Evolutionary conservation across 306 rosid genomes (phyloP), one percentile per base, ranked within the genome.

Genomic region (Rosa persica): DNA sequence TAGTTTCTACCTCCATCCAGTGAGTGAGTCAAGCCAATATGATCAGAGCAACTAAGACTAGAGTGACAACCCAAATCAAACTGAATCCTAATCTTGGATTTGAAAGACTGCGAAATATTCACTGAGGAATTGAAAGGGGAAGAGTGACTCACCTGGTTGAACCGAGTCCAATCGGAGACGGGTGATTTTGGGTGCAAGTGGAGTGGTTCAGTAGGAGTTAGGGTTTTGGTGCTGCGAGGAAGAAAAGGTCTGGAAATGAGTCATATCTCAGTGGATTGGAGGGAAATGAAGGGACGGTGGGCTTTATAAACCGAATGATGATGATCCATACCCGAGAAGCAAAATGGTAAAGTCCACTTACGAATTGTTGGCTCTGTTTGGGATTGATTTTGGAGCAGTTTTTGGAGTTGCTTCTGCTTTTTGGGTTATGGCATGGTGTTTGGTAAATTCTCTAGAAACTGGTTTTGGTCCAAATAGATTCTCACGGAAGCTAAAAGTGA

Each of bases 151-250:
- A 82, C 82, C 79, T 72, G 77, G 72, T 72, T 16, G 65, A 20
- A 72, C 27, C 43, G 55, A 72, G 13, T 82, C 60, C 76, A 66
- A 23, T 52, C 76, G 70, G 46, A 46, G 58, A 38, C 12, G 13
- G 70, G 71, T 15, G 3, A 39, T 51, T 58, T 69, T 73, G 39
- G 66, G 66, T 11, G 66, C n/a, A 12, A 22, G 34, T 12, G 49
- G 22, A 51, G 34, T 17, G 16, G 25, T 43, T 73, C 22, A 76
- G 75, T 65, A 36, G 51, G 77, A 70, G 44, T 62, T 81, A 81
- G 85, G 85, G 81, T 81, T 81, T 81, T 72, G 23, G 39, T 39
- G 70, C 16, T 12, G 67, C 84, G 54, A 76, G 27, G 47, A 39
- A 52, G 73, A 70, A 16, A 40, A 49, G 25, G 58, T 52, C 60